Base-by-base conservation (phyloP, 2,329 filamentous ascomycete genomes). In the Arthrobotrys sphaeroides region DNA sequence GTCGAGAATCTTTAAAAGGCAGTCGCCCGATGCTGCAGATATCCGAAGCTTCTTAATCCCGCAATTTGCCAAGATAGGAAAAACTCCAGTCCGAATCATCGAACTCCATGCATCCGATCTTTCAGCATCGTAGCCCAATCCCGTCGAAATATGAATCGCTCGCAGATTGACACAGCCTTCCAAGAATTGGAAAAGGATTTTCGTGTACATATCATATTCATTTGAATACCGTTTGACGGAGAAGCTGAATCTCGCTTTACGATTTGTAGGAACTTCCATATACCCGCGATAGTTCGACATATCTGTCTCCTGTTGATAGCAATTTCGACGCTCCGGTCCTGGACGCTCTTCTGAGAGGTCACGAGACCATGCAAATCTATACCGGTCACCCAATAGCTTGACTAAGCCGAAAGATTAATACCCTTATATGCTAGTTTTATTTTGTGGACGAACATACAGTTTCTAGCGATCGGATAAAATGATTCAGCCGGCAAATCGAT, bases 261-360 rank as follows among this genome's bases (percentile, higher is more conserved):
- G 31, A 5, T 55, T 55, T 4, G 28, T 55, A 12, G 51, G 51
- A n/a, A 55, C 51, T n/a, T 55, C 51, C 51, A 38, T 1, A 18
- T 36, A 55, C 18, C 31, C 28, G 3, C 31, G 31, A 22, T 38
- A 55, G 10, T 2, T n/a, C 2, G 3, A n/a, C 18, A 31, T 36
- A n/a, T 55, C 51, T 5, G 51, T 55, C 24, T 55, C 7, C 18
- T 55, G 51, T 55, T 55, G 16, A n/a, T 55, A 55, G 51, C 51
- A 55, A 55, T 38, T 38, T 13, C 10, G 7, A 38, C 18, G 51
- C 4, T 28, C 3, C 3, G 51, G 51, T 7, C 18, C 16, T 36
- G 16, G 7, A 38, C 28, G n/a, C 18, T 38, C 18, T 24, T 55
- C 31, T 36, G 51, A 24, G 2, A 24, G 16, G 18, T 38, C 51